Conservation (phyloP, 2,329 filamentous ascomycete species). For the Aspergillus arachidicola region DNA sequence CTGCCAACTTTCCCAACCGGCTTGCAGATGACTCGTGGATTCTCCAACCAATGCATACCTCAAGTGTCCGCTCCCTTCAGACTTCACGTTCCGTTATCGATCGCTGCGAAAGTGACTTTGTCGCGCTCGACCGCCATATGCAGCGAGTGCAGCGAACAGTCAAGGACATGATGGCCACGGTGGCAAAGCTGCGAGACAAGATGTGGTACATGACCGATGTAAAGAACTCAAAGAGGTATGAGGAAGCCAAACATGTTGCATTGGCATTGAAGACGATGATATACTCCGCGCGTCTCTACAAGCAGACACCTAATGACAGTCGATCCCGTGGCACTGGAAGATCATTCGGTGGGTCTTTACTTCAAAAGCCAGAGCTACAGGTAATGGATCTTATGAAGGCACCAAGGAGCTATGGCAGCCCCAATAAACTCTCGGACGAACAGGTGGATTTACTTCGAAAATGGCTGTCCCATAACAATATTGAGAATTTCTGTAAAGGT, state of each 20-base stretch:
- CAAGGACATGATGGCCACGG: conserved; percentile 71
- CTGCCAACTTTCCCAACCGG: conserved; percentile 53
- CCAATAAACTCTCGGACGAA: conserved; percentile 94
- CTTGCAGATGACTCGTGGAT: conserved; percentile 68
- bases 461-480: conserved; percentile 79
- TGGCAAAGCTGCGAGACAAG: conserved; percentile 82
- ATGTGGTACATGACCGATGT: conserved; percentile 99
- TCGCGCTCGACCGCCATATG: conserved; percentile 81
- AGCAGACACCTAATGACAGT: conserved; percentile 32
- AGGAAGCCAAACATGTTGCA: conserved; percentile 82
- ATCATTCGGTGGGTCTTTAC: conserved; percentile 58
- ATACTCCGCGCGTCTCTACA: conserved; percentile 49
- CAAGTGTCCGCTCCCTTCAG: conserved; percentile 44
- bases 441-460: conserved; percentile 81
- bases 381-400: conserved; percentile 86
- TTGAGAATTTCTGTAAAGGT: conserved; percentile 92
- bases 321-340: conserved; percentile 49
- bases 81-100: conserved; percentile 36
- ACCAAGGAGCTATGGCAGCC: conserved; percentile 78
- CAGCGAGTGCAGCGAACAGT: conserved; percentile 75
- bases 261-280: conserved; percentile 88
- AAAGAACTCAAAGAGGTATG: conserved; percentile 83
- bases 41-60: conserved; percentile 71
- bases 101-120: conserved; percentile 53
- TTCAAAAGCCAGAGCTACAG: conserved; percentile 81